Evolutionary conservation across 306 rosid species (phyloP).

Genomic region (Acacia crassicarpa): DNA sequence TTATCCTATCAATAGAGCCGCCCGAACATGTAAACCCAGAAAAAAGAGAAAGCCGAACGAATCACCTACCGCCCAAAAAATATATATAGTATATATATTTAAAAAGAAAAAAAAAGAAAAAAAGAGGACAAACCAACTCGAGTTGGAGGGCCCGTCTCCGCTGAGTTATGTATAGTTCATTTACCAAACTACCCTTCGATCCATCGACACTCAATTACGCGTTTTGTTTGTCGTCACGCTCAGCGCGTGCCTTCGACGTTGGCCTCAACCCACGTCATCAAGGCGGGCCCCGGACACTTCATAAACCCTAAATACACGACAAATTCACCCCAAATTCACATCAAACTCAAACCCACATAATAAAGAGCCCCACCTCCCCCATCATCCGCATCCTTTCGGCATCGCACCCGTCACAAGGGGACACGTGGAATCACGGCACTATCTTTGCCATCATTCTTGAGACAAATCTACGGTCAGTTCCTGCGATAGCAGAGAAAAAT

Average conservation of each 20-base stretch:
- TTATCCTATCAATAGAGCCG: no score
- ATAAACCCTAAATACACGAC: constrained; percentile 64
- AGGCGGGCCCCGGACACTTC: neutral
- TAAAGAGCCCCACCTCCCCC: constrained; percentile 20
- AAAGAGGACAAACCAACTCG: no score
- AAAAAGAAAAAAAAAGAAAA: no score
- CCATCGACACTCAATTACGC: neutral
- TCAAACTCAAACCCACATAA: constrained; percentile 49
- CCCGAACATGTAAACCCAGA: no score
- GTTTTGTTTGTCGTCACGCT: neutral
- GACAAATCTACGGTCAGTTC: constrained; percentile 54
- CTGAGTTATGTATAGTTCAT: neutral
- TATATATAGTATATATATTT: no score
- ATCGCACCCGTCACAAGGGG: neutral
- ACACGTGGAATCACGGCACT: constrained; percentile 11
- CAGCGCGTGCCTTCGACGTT: constrained; percentile 11
- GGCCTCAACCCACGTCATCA: constrained; percentile 46
- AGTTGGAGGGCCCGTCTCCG: neutral
- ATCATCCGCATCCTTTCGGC: neutral
- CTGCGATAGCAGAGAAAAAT: constrained; percentile 29
- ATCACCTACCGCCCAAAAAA: no score
- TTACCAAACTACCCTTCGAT: constrained; percentile 30
- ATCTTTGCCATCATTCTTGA: constrained; percentile 41
- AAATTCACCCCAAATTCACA: constrained; percentile 53
- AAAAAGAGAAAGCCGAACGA: no score